These are phyloP conservation scores for Fonsecaea nubica DNA, from an alignment of 2,329 filamentous ascomycete genomes.

Conservation along the genomic window DNA sequence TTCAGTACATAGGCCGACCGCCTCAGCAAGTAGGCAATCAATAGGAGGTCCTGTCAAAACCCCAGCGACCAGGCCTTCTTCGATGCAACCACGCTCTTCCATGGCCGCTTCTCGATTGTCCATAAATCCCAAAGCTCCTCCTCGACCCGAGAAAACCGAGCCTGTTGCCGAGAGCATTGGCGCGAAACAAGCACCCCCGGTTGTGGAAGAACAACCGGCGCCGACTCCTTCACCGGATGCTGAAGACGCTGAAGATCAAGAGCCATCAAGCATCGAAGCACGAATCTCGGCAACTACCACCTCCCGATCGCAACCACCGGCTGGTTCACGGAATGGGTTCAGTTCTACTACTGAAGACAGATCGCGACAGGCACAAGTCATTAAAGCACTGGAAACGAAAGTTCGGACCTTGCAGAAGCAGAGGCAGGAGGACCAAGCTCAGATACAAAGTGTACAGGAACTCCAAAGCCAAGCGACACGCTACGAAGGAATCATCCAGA, in stretches of 20 bases:
- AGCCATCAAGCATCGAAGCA: constrained; percentile 1
- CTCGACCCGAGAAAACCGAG: constrained; percentile 15
- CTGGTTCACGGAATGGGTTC: constrained; percentile 6
- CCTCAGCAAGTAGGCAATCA: constrained; percentile 26
- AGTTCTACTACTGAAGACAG: constrained; percentile 24
- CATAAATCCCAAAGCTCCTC: constrained; percentile 10
- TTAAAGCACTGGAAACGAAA: constrained; percentile 89
- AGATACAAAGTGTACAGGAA: constrained; percentile 77
- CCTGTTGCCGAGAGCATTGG: neutral
- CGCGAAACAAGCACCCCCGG: constrained; percentile 22
- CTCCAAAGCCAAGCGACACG: constrained; percentile 65
- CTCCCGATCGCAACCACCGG: constrained; percentile 1
- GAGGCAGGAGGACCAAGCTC: constrained; percentile 81
- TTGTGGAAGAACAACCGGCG: constrained; percentile 20
- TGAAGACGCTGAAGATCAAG: constrained; percentile 13
- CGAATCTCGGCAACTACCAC: neutral
- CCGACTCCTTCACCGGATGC: neutral
- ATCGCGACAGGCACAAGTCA: constrained; percentile 33
- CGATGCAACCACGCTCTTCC: constrained; percentile 48
- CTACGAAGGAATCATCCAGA: constrained; percentile 82
- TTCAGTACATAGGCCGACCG: constrained; percentile 32
- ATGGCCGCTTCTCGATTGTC: constrained; percentile 38
- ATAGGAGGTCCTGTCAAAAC: constrained; percentile 29
- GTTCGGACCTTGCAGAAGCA: constrained; percentile 87
- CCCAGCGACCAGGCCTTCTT: constrained; percentile 43